These are phyloP conservation scores for Oldenlandia corymbosa DNA, from an alignment of 257 asterid species.

Conservation along the genomic window DNA sequence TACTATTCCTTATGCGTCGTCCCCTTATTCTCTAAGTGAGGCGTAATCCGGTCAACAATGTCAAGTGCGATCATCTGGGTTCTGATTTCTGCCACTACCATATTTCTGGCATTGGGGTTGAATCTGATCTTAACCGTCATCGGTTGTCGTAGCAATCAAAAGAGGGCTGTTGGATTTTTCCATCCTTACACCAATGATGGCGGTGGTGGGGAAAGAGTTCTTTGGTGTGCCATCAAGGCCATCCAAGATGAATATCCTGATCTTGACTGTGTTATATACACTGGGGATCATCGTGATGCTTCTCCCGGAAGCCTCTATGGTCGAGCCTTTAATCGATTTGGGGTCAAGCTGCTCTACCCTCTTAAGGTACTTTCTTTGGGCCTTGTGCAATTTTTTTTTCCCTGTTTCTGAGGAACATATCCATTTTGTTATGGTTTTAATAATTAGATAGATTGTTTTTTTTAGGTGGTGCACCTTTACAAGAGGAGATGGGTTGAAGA, in stretches of 20 bases:
- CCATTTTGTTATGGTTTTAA: background rate
- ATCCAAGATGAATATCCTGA: conserved; percentile 74
- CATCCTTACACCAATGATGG: conserved; percentile 96
- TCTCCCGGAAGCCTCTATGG: conserved; percentile 59
- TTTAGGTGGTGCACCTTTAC: conserved; percentile 73
- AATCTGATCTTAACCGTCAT: conserved; percentile 18
- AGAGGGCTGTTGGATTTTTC: conserved; percentile 62
- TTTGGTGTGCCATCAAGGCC: conserved; percentile 96
- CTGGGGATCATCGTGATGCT: conserved; percentile 79
- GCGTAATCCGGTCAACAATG: conserved; percentile 13
- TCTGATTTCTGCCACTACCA: conserved; percentile 3
- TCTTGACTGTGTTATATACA: conserved; percentile 69
- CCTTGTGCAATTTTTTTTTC: background rate
- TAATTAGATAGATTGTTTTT: conserved; percentile 9
- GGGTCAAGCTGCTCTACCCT: conserved; percentile 58
- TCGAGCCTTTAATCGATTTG: conserved; percentile 78
- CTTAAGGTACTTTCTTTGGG: conserved; percentile 44
- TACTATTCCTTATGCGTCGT: too few relatives aligned
- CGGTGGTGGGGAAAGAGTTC: conserved; percentile 97
- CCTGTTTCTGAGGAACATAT: background rate
- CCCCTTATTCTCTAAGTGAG: background rate
- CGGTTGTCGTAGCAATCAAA: conserved; percentile 36
- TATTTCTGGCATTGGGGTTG: conserved; percentile 7
- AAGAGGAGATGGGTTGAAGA: conserved; percentile 88
- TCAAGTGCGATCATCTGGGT: conserved; percentile 3